Conservation (phyloP, 352 stramenopile genomes). For the Phytophthora sansomeana region DNA sequence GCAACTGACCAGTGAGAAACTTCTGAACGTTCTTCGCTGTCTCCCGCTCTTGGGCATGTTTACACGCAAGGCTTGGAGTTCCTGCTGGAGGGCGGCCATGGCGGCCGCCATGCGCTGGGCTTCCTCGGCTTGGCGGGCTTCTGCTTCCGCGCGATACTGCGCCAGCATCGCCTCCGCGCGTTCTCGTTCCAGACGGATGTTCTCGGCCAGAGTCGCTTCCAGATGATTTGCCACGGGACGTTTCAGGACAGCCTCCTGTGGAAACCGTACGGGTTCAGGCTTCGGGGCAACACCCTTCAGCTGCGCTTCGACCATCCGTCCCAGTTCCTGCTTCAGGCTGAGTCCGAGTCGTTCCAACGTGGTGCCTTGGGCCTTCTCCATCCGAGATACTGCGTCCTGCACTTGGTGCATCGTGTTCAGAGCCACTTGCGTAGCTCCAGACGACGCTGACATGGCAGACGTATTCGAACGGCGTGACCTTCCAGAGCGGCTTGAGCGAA, state of each 20-base stretch:
- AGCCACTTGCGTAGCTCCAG: neutral
- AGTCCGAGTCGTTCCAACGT: neutral
- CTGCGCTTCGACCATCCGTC: neutral
- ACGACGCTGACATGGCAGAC: too few relatives aligned
- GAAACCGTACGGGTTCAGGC: neutral
- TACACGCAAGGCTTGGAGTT: too few relatives aligned
- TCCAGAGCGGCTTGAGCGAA: too few relatives aligned
- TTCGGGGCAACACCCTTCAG: neutral
- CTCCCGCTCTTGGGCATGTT: too few relatives aligned
- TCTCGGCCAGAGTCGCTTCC: neutral
- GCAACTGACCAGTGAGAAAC: neutral
- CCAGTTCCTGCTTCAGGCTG: neutral
- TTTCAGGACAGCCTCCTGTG: too few relatives aligned
- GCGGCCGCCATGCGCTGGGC: neutral
- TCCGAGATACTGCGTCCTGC: neutral
- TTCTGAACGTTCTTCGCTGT: neutral
- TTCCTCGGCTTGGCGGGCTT: neutral
- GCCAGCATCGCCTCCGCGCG: too few relatives aligned
- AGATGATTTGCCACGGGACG: neutral
- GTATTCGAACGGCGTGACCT: too few relatives aligned
- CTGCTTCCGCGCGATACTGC: too few relatives aligned
- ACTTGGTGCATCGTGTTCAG: constrained; percentile 3
- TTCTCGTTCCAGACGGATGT: too few relatives aligned
- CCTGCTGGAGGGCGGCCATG: too few relatives aligned
- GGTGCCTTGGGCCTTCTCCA: neutral